Evolutionary conservation across 306 rosid species (phyloP), one percentile per base, ranked within the genome.

Genomic region (Pterocarpus santalinus): DNA sequence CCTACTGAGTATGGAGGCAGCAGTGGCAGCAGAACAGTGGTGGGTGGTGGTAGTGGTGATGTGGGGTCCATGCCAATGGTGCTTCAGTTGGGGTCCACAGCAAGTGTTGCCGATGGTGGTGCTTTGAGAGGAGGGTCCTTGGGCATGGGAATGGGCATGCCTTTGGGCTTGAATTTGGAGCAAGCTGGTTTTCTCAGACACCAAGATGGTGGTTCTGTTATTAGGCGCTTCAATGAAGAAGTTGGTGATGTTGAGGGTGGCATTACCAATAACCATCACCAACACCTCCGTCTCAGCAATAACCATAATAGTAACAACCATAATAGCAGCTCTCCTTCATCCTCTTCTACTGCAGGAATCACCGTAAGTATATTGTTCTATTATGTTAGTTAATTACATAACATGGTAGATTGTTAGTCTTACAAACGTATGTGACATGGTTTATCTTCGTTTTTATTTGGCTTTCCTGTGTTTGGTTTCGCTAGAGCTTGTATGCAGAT

Each of bases 101-200:
- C 30, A n/a, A 51, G 16, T 5, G 16, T 1, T 1, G 77, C 79
- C 28, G 75, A 63, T 1, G 60, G 4, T 4, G 68, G 69, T 32
- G 87, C 83, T n/a, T 79, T 80, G 51, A 74, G 41, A 38, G 41
- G 88, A 76, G 89, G 84, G 13, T 58, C 81, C 73, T 52, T 89
- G 7, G 82, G 87, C 8, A 81, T 90, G 33, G 85, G 91, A 47
- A 79, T 88, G 88, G 91, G 87, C n/a, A 85, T 93, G 89, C 98
- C 99, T 30, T 73, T 93, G 82, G 97, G 98, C 7, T 73, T 95
- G 84, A 90, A 93, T 82, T 90, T 91, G 81, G 99, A 95, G 76
- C 98, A 85, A 65, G 80, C 51, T 66, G 76, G 85, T 0, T 95
- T 95, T 71, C 68, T 91, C 11, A 72, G 88, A 8, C 93, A 85